These are phyloP conservation scores for Boletus barrowsii DNA, from an alignment of 768 basidiomycete genomes.

Conservation along the genomic window DNA sequence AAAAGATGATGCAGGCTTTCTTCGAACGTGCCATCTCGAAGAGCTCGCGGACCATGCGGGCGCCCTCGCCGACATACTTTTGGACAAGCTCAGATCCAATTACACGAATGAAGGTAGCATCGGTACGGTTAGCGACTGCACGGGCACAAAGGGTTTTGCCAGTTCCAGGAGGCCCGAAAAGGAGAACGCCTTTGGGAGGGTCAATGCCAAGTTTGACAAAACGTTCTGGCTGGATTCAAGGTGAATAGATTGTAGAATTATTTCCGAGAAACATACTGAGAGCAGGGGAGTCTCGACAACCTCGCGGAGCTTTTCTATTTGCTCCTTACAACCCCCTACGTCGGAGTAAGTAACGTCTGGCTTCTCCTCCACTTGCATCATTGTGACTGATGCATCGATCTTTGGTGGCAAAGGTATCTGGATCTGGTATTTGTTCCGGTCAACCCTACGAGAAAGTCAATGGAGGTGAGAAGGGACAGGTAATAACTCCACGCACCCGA, in stretches of 20 bases:
- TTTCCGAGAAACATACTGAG: slow-evolving; percentile 55
- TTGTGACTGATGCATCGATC: slow-evolving; percentile 98
- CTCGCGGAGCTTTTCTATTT: slow-evolving; percentile 97
- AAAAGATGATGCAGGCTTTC: slow-evolving; percentile 99
- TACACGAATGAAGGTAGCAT: slow-evolving; percentile 98
- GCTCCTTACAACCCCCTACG: slow-evolving; percentile 98
- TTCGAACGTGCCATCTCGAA: slow-evolving; percentile 99
- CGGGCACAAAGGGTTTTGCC: slow-evolving; percentile 98
- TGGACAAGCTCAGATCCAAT: slow-evolving; percentile 99
- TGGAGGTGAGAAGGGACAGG: neutral
- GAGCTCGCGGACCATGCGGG: slow-evolving; percentile 96
- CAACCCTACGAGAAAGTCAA: slow-evolving; percentile 56
- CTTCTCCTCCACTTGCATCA: slow-evolving; percentile 99
- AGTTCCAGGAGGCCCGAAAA: slow-evolving; percentile 96
- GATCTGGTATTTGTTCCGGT: slow-evolving; percentile 96
- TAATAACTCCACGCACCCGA: slow-evolving; percentile 66
- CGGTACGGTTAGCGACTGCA: slow-evolving; percentile 97
- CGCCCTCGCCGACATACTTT: slow-evolving; percentile 99
- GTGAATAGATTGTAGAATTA: slow-evolving; percentile 12
- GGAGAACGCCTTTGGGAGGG: slow-evolving; percentile 95
- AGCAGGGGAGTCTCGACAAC: slow-evolving; percentile 96
- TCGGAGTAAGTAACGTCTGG: slow-evolving; percentile 98
- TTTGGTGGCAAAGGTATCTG: slow-evolving; percentile 98
- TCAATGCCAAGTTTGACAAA: slow-evolving; percentile 98
- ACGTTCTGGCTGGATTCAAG: slow-evolving; percentile 80